phyloP scores from a whole-genome alignment of 306 rosid species.

The Oxytropis ochrocephala region DNA sequence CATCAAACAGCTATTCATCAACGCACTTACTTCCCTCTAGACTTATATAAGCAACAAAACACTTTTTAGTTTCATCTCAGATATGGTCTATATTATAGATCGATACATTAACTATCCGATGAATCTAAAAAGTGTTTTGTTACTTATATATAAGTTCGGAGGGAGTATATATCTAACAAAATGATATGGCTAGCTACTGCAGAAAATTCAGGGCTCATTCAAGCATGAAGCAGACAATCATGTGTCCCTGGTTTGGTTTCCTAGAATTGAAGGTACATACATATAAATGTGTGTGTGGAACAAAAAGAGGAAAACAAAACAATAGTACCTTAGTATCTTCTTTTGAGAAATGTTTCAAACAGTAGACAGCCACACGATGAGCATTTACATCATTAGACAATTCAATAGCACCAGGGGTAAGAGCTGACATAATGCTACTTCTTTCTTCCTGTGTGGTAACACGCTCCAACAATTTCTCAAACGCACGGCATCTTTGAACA shows the following conservation, averaged over 20 bases:
- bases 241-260: neutral
- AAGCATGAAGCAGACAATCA: too few species aligned
- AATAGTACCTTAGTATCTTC: slow-evolving; percentile 40
- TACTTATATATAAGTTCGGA: too few species aligned
- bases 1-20: neutral
- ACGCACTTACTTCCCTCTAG: too few species aligned
- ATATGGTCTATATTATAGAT: too few species aligned
- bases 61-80: too few species aligned
- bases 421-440: slow-evolving; percentile 23
- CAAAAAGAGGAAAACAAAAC: neutral
- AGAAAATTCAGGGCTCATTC: too few species aligned
- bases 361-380: slow-evolving; percentile 45
- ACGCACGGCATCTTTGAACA: slow-evolving; percentile 39
- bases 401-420: slow-evolving; percentile 27
- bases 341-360: slow-evolving; percentile 37
- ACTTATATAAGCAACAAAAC: too few species aligned
- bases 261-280: neutral
- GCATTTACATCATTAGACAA: slow-evolving; percentile 45
- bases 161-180: too few species aligned
- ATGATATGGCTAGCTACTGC: too few species aligned
- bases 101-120: too few species aligned
- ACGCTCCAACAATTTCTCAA: slow-evolving; percentile 46
- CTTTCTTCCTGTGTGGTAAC: slow-evolving; percentile 31
- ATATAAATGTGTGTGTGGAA: neutral
- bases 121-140: too few species aligned